phyloP scores from a whole-genome alignment of 768 basidiomycete species.

The Rickenella mellea region DNA sequence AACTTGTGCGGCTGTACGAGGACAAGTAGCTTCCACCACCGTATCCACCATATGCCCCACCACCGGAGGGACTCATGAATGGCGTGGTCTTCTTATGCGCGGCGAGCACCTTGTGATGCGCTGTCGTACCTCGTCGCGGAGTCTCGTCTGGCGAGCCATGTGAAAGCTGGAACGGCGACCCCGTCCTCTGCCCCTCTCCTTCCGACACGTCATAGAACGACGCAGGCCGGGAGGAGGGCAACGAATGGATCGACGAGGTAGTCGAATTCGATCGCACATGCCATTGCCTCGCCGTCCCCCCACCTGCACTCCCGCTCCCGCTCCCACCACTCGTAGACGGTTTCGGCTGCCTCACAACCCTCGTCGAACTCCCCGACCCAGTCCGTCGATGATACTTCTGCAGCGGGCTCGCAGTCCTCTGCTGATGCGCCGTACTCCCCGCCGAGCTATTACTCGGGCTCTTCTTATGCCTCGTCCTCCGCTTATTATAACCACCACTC shows the following conservation, averaged over 20 bases:
- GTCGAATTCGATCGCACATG: slow-evolving; percentile 72
- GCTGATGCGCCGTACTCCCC: slow-evolving; percentile 43
- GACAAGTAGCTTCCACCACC: slow-evolving; percentile 26
- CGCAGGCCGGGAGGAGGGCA: slow-evolving; percentile 64
- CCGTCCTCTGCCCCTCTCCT: slow-evolving; percentile 49
- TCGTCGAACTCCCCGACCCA: slow-evolving; percentile 76
- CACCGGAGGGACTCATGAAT: slow-evolving; percentile 42
- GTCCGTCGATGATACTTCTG: slow-evolving; percentile 70
- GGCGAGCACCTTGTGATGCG: slow-evolving; percentile 52
- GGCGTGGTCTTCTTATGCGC: slow-evolving; percentile 77
- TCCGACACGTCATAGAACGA: slow-evolving; percentile 75
- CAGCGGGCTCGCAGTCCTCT: slow-evolving; percentile 68
- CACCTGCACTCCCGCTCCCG: too few relatives aligned
- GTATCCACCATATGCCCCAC: slow-evolving; percentile 20
- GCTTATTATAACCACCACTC: slow-evolving; percentile 55
- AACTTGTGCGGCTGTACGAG: slow-evolving; percentile 60
- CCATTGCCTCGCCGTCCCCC: slow-evolving; percentile 25
- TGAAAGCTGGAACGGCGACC: slow-evolving; percentile 48
- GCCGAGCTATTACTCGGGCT: slow-evolving; percentile 73
- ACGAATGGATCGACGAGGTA: slow-evolving; percentile 70
- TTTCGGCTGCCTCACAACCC: slow-evolving; percentile 63
- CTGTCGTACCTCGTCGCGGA: slow-evolving; percentile 27
- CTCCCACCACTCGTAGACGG: too few relatives aligned
- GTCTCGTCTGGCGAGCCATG: slow-evolving; percentile 40
- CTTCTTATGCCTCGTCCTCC: slow-evolving; percentile 45